phyloP scores from a whole-genome alignment of 169 alveolate species.

The Eimeria maxima region DNA sequence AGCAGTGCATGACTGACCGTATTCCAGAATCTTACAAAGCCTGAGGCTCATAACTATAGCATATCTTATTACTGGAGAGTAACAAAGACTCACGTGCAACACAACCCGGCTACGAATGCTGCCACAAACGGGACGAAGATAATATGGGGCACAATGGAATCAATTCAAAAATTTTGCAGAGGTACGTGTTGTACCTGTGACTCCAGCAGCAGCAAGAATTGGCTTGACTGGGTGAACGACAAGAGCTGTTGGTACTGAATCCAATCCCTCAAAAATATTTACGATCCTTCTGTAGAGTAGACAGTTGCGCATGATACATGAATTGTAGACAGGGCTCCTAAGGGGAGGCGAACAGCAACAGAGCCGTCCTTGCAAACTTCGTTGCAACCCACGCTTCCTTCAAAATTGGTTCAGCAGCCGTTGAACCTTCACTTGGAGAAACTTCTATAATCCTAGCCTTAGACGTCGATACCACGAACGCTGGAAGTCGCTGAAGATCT shows the following conservation, averaged over 20 bases:
- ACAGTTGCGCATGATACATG: not conserved
- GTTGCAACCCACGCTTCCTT: conserved; percentile 40
- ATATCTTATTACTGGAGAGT: not conserved
- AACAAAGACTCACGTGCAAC: not conserved
- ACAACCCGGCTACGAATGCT: not conserved
- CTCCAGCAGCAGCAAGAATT: conserved; percentile 43
- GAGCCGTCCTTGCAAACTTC: not conserved
- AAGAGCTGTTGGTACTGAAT: conserved; percentile 34
- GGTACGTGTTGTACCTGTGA: conserved; percentile 15
- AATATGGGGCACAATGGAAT: not conserved
- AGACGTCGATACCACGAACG: conserved; percentile 38
- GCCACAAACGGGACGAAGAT: not conserved
- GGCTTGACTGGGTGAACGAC: conserved; percentile 51
- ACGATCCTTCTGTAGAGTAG: not conserved
- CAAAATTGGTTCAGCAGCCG: not conserved
- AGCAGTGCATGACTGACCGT: conserved; percentile 55
- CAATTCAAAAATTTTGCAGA: not conserved
- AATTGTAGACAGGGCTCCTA: not conserved
- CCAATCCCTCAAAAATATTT: conserved; percentile 48
- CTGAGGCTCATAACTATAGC: conserved; percentile 7
- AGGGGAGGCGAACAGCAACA: not conserved
- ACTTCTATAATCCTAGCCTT: conserved; percentile 47
- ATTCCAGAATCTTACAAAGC: conserved; percentile 82
- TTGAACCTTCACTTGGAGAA: not conserved
- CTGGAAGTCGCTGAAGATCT: conserved; percentile 18